Percentiles rank a stretch among this genome's conserved stretches.
These are phyloP conservation scores for Fusarium vanettenii DNA, from an alignment of 2,329 filamentous ascomycete genomes.

Conservation along the genomic window DNA sequence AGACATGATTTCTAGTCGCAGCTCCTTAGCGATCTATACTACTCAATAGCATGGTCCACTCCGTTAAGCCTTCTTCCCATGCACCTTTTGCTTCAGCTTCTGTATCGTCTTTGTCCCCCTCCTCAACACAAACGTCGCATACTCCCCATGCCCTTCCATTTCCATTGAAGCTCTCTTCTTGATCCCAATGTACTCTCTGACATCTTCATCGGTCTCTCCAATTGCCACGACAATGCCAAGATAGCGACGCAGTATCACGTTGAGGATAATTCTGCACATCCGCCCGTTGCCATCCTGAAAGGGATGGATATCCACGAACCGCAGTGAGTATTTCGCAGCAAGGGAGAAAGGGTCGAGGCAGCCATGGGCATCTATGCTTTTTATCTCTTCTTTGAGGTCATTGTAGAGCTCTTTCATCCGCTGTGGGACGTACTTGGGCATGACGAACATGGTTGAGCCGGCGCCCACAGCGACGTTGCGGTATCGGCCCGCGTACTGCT, in stretches of 20 bases:
- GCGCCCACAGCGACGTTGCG: conserved; percentile 38
- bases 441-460: conserved; percentile 42
- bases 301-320: conserved; percentile 53
- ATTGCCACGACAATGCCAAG: conserved; percentile 36
- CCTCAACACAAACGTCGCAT: conserved; percentile 41
- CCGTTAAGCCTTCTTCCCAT: conserved; percentile 12
- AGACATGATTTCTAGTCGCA: background rate
- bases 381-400: conserved; percentile 31
- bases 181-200: conserved; percentile 37
- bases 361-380: background rate
- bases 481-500: conserved; percentile 44
- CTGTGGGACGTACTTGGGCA: conserved; percentile 37
- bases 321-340: conserved; percentile 42
- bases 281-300: conserved; percentile 55
- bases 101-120: conserved; percentile 14
- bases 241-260: conserved; percentile 49
- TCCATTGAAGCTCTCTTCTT: conserved; percentile 35
- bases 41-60: too few species aligned
- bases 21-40: too few species aligned
- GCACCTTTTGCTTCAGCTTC: conserved; percentile 38
- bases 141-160: conserved; percentile 45
- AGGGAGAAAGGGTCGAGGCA: conserved; percentile 46
- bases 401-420: conserved; percentile 45
- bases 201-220: conserved; percentile 34
- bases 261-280: conserved; percentile 52